Conservation (phyloP, 2,329 filamentous ascomycete species). For the Penicillium decumbens region DNA sequence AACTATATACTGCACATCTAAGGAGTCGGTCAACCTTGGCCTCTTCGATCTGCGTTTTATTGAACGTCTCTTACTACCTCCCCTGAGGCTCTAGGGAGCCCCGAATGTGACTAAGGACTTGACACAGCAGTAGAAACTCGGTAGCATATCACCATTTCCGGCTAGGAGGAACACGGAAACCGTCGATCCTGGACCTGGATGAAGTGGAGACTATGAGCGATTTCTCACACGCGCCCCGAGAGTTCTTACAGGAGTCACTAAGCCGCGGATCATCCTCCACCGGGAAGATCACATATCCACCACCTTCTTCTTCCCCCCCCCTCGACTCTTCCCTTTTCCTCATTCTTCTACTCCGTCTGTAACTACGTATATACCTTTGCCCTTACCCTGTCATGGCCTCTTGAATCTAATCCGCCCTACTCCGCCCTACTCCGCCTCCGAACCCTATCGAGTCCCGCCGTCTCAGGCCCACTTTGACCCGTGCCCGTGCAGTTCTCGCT, state of each 20-base stretch:
- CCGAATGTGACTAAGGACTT: neutral
- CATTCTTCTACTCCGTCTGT: neutral
- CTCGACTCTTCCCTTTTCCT: neutral
- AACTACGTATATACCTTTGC: neutral
- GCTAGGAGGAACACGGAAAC: neutral
- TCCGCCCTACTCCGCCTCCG: neutral
- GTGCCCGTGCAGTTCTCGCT: neutral
- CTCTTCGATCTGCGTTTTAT: neutral
- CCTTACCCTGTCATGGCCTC: neutral
- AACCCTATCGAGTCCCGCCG: neutral
- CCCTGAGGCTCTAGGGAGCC: neutral
- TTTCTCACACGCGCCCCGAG: neutral
- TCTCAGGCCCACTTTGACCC: neutral
- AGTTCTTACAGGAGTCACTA: constrained; percentile 1
- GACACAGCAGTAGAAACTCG: neutral
- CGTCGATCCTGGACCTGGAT: neutral
- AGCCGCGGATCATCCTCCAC: constrained; percentile 23
- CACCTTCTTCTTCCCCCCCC: constrained; percentile 1
- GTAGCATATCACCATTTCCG: neutral
- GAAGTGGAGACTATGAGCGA: neutral
- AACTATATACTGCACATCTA: neutral
- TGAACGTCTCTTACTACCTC: neutral
- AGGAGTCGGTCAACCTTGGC: neutral
- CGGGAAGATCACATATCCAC: constrained; percentile 18
- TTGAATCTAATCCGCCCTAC: neutral